These are phyloP conservation scores for Colletotrichum australisinense DNA, from an alignment of 2,329 filamentous ascomycete species.

Conservation along the genomic window DNA sequence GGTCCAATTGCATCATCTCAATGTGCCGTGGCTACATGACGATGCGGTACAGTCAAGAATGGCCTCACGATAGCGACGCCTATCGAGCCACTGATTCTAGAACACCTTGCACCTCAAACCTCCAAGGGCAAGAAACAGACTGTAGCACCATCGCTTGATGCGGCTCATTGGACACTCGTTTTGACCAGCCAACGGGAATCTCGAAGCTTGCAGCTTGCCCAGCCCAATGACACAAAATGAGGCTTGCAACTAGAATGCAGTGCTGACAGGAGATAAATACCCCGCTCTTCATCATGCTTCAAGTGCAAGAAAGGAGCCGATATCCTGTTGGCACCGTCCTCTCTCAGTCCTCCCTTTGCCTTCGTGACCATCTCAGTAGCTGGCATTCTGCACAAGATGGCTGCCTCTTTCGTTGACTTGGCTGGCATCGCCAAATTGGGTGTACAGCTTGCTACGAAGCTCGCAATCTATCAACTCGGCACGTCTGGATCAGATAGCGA, in stretches of 20 bases:
- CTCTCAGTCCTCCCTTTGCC: neutral
- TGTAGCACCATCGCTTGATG: neutral
- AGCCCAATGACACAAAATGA: constrained; percentile 27
- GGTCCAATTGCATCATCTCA: too few relatives aligned
- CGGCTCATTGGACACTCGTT: constrained; percentile 19
- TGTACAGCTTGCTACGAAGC: constrained; percentile 23
- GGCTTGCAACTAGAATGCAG: constrained; percentile 14
- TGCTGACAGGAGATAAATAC: constrained; percentile 18
- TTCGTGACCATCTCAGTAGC: neutral
- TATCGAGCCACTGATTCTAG: neutral
- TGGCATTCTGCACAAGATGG: neutral
- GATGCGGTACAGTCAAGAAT: neutral
- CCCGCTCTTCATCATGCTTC: constrained; percentile 14
- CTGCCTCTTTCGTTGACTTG: constrained; percentile 2
- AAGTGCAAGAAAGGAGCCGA: neutral
- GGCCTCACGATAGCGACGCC: neutral
- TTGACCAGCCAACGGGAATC: neutral
- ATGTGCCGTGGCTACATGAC: neutral
- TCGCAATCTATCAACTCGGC: constrained; percentile 5
- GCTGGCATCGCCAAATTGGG: constrained; percentile 23
- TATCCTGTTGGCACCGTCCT: neutral
- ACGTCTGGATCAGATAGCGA: neutral
- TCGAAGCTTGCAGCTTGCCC: neutral
- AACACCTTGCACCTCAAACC: neutral
- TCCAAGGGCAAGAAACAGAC: neutral